Percentiles rank a stretch among this genome's conserved stretches.
Conservation (phyloP, 805 yeast genomes). For the Metschnikowia santaceciliae region DNA sequence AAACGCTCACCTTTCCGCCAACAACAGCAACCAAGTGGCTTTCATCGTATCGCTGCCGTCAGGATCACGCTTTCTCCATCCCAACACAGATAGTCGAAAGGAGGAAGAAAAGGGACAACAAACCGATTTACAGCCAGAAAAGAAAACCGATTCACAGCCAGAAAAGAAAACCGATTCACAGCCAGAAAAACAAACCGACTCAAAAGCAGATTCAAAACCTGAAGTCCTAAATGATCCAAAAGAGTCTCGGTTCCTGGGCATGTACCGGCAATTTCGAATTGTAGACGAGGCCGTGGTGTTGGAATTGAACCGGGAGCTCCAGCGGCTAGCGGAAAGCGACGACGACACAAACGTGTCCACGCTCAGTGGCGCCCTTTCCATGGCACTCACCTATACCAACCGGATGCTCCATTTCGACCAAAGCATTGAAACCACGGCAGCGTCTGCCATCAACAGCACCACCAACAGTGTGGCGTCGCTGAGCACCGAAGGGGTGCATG, state of each 20-base stretch:
- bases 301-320: constrained; percentile 46
- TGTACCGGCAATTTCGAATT: constrained; percentile 80
- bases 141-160: too few species aligned
- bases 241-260: constrained; percentile 42
- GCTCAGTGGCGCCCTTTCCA: constrained; percentile 73
- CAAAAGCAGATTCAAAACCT: too few species aligned
- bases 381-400: constrained; percentile 78
- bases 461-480: constrained; percentile 22
- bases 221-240: neutral
- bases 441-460: constrained; percentile 40
- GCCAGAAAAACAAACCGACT: too few species aligned
- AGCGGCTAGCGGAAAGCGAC: constrained; percentile 16
- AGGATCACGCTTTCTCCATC: constrained; percentile 70
- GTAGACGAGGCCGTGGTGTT: constrained; percentile 72
- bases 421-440: constrained; percentile 41
- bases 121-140: too few species aligned
- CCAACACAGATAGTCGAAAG: constrained; percentile 31
- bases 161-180: too few species aligned
- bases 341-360: constrained; percentile 25
- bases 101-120: neutral
- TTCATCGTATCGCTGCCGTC: constrained; percentile 70
- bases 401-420: constrained; percentile 52
- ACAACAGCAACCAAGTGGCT: constrained; percentile 79
- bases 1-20: constrained; percentile 84
- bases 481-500: constrained; percentile 8